phyloP scores from a whole-genome alignment of 176 grass and related monocot species.

The Juncus inflexus region DNA sequence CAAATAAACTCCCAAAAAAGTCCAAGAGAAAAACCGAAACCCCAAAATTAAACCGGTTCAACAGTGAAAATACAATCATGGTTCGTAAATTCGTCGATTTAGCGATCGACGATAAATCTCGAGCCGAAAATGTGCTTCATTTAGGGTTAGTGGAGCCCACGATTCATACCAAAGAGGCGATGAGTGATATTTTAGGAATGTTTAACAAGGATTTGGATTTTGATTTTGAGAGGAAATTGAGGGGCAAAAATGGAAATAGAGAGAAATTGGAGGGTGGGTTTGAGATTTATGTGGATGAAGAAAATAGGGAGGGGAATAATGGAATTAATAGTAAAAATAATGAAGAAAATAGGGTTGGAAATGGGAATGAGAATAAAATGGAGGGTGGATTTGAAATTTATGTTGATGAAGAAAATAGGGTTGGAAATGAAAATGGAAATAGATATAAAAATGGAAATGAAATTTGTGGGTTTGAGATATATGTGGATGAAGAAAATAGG shows the following conservation, averaged over 20 bases:
- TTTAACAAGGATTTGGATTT: conserved; percentile 32
- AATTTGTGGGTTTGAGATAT: conserved; percentile 62
- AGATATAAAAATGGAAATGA: neutral
- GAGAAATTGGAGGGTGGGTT: no score
- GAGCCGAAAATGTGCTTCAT: conserved; percentile 88
- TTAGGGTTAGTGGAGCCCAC: conserved; percentile 91
- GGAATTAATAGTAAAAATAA: conserved; percentile 34
- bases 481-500: conserved; percentile 64
- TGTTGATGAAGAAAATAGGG: no score
- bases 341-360: neutral
- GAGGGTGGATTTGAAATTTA: conserved; percentile 25
- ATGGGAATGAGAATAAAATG: conserved; percentile 23
- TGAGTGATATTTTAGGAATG: conserved; percentile 79
- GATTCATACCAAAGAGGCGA: conserved; percentile 82
- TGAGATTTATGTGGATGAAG: conserved; percentile 51
- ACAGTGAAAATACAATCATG: conserved; percentile 76
- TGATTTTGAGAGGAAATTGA: no score
- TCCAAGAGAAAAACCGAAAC: conserved; percentile 9
- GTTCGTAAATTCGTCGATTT: conserved; percentile 76
- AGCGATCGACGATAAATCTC: conserved; percentile 75
- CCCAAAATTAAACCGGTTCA: conserved; percentile 29
- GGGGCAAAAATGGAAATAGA: no score
- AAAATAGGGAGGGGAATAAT: conserved; percentile 69
- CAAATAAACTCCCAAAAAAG: conserved; percentile 5
- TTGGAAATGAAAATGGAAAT: no score